Evolutionary conservation across 148 eudicot genomes (phyloP), one percentile per base, ranked within the genome.

Genomic region (Persicaria tinctoria): DNA sequence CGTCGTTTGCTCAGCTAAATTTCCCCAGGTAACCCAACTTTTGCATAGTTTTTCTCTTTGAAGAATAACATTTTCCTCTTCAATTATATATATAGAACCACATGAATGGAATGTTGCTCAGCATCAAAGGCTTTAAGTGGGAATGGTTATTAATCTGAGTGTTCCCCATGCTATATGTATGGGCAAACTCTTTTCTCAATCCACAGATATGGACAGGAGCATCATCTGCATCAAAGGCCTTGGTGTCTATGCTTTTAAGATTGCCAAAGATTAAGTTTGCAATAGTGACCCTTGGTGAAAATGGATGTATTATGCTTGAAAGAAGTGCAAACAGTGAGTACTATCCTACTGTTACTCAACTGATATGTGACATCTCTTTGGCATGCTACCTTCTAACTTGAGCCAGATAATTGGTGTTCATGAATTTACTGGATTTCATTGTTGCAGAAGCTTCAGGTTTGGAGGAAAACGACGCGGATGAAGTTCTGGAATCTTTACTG

Each of bases 251-350:
- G 95, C 85, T 93, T 49, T 74, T 82, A 68, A 88, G 83, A 76
- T 80, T 91, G 79, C 91, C 98, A 46, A 86, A 83, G 62, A 14
- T 89, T 16, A 87, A 83, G 71, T 93, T 89, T 80, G 98, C 85
- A 48, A 83, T 93, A 54, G 98, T 93, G 82, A 91, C 98, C 44
- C 86, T 93, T n/a, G 98, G 98, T 46, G 91, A 85, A 87, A 90
- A 93, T 70, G 98, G 98, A 18, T 93, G 97, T 79, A 78, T 93
- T 54, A 91, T 93, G 98, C 86, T 93, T 74, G 89, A 88, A 84
- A 87, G 97, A 80, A 80, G 80, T 76, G 71, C 73, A 74, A 73
- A 75, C 57, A 92, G 98, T 93, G 72, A 53, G 88, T 71, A 54
- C 47, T 66, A 17, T 41, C 5, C 14, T 14, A 3, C n/a, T 14